These are phyloP conservation scores for Heliamphora pulchella DNA, from an alignment of 179 eudicot species.

Conservation along the genomic window DNA sequence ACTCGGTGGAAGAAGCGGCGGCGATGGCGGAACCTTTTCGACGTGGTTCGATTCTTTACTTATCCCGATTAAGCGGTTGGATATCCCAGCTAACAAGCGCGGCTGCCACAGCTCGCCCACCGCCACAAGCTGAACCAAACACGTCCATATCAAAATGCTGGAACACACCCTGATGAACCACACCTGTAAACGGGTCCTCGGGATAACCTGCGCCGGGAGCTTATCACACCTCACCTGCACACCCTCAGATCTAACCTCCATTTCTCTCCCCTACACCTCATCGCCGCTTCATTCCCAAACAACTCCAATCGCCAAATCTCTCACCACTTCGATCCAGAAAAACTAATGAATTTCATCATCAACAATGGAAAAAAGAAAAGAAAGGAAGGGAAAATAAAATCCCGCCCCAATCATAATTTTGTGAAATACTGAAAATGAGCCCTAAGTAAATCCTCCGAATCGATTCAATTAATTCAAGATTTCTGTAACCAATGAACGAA, in stretches of 20 bases:
- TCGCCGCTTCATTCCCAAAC: slow-evolving; percentile 29
- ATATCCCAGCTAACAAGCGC: slow-evolving; percentile 37
- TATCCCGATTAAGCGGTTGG: slow-evolving; percentile 26
- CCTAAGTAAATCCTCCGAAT: neutral
- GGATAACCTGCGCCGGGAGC: slow-evolving; percentile 37
- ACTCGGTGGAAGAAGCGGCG: slow-evolving; percentile 46
- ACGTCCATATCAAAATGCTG: slow-evolving; percentile 87
- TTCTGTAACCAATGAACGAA: neutral
- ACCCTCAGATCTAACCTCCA: slow-evolving; percentile 81
- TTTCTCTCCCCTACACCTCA: slow-evolving; percentile 33
- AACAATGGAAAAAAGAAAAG: too few species aligned
- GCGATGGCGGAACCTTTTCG: slow-evolving; percentile 22
- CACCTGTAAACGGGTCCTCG: slow-evolving; percentile 64
- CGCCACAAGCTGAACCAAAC: slow-evolving; percentile 82
- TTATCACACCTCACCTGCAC: slow-evolving; percentile 46
- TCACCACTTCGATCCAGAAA: neutral
- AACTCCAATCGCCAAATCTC: slow-evolving; percentile 12
- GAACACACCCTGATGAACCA: slow-evolving; percentile 87
- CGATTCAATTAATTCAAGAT: neutral
- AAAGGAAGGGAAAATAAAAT: neutral
- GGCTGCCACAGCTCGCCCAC: slow-evolving; percentile 84
- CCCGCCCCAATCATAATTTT: neutral
- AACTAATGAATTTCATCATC: neutral
- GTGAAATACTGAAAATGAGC: neutral
- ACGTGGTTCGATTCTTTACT: slow-evolving; percentile 20